phyloP scores from a whole-genome alignment of 2,329 filamentous ascomycete genomes.

The Trichoderma simmonsii region DNA sequence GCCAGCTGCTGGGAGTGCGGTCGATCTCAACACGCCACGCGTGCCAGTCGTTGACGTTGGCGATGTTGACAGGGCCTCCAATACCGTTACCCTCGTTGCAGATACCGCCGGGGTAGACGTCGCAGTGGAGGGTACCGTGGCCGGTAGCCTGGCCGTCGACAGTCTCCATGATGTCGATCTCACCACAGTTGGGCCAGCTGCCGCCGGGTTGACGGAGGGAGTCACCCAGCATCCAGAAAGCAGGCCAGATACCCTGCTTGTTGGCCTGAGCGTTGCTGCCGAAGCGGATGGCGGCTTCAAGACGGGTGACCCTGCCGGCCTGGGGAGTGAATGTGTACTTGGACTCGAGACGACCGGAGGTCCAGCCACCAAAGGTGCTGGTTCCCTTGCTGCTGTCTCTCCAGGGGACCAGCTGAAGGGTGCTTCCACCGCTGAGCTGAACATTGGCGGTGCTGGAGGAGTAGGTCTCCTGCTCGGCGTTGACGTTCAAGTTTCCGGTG shows the following conservation, averaged over 20 bases:
- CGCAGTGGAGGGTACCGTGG: constrained; percentile 54
- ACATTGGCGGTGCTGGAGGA: constrained; percentile 45
- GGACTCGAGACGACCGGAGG: constrained; percentile 53
- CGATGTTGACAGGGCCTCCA: constrained; percentile 34
- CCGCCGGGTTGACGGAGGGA: constrained; percentile 43
- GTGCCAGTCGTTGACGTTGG: constrained; percentile 42
- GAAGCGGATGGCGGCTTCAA: constrained; percentile 47
- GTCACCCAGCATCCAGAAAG: constrained; percentile 57
- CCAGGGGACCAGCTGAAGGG: constrained; percentile 51
- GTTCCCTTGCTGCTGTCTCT: constrained; percentile 28
- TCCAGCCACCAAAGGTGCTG: constrained; percentile 43
- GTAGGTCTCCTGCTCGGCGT: constrained; percentile 53
- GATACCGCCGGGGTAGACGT: constrained; percentile 41
- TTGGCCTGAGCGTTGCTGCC: constrained; percentile 39
- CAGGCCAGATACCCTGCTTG: constrained; percentile 57
- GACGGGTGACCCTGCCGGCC: constrained; percentile 43
- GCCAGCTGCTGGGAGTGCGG: constrained; percentile 44
- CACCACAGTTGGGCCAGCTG: constrained; percentile 52
- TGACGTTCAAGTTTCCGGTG: constrained; percentile 41
- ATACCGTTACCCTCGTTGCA: constrained; percentile 52
- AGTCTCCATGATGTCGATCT: constrained; percentile 57
- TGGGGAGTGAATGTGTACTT: constrained; percentile 45
- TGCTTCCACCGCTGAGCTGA: constrained; percentile 48
- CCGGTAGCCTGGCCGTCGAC: constrained; percentile 47
- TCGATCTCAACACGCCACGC: constrained; percentile 51